Conservation (phyloP, 148 eudicot species). For the Selenicereus undatus region DNA sequence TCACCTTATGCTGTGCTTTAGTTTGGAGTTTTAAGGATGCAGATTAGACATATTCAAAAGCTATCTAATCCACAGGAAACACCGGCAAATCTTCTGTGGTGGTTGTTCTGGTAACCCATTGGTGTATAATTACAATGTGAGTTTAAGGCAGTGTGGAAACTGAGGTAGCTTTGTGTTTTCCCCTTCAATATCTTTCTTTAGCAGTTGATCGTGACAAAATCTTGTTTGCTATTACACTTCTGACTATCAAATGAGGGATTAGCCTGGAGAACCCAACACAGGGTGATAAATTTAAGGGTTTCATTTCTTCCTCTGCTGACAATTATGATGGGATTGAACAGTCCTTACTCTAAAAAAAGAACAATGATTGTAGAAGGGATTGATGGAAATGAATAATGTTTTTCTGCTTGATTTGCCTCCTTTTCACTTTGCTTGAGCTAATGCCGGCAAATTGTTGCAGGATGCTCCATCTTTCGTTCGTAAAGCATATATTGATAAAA, state of each 20-base stretch:
- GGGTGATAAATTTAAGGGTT: not conserved
- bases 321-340: constrained; percentile 1
- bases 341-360: not conserved
- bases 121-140: not conserved
- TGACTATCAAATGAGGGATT: not conserved
- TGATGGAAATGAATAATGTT: constrained; percentile 4
- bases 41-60: not conserved
- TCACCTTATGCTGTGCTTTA: not conserved
- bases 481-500: constrained; percentile 58
- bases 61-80: not conserved
- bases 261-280: not conserved
- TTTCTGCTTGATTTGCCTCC: not conserved
- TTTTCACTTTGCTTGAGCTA: constrained; percentile 10
- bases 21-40: not conserved
- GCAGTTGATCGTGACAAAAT: not conserved
- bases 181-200: not conserved
- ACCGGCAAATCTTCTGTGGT: not conserved
- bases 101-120: not conserved
- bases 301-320: not conserved
- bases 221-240: not conserved
- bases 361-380: not conserved
- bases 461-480: constrained; percentile 49
- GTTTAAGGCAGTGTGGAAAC: too few relatives aligned
- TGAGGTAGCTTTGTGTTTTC: not conserved
- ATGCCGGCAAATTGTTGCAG: constrained; percentile 35